phyloP scores from a whole-genome alignment of 176 grass and related monocot genomes.

The Musa itinerans region DNA sequence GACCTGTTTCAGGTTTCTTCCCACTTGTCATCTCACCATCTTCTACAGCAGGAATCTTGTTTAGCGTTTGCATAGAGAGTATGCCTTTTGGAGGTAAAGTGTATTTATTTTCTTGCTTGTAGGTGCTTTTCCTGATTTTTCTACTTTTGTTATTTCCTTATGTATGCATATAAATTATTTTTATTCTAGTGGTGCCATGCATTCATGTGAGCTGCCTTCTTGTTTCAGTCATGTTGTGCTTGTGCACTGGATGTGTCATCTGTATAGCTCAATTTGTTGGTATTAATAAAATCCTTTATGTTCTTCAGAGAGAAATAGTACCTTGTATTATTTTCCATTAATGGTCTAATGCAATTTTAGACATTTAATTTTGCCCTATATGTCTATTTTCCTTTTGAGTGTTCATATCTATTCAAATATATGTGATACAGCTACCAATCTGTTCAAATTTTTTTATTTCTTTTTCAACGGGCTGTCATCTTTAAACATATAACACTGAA shows the following conservation, averaged over 20 bases:
- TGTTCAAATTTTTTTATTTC: not conserved
- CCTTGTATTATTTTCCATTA: not conserved
- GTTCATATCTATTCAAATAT: not conserved
- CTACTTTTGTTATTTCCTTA: not conserved
- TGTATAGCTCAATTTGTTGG: not conserved
- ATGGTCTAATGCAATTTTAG: not conserved
- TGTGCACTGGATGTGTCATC: not conserved
- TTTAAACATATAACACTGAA: not conserved
- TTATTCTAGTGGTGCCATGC: not conserved
- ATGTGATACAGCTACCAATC: not conserved
- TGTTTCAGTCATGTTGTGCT: not conserved
- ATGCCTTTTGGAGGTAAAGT: constrained; percentile 38
- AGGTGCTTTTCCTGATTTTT: not conserved
- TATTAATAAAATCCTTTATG: not conserved
- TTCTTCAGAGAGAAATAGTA: not conserved
- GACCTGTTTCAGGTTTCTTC: constrained; percentile 64
- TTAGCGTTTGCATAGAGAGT: constrained; percentile 57
- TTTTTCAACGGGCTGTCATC: too few relatives aligned
- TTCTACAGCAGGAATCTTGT: constrained; percentile 82
- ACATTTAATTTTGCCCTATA: not conserved
- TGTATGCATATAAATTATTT: not conserved
- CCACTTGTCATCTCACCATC: constrained; percentile 77
- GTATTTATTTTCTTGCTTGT: constrained; percentile 3
- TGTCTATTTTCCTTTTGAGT: not conserved
- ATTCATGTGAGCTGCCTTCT: not conserved